Evolutionary conservation across 2,329 filamentous ascomycete genomes (phyloP).

Genomic region (Arthrobotrys sinensis): DNA sequence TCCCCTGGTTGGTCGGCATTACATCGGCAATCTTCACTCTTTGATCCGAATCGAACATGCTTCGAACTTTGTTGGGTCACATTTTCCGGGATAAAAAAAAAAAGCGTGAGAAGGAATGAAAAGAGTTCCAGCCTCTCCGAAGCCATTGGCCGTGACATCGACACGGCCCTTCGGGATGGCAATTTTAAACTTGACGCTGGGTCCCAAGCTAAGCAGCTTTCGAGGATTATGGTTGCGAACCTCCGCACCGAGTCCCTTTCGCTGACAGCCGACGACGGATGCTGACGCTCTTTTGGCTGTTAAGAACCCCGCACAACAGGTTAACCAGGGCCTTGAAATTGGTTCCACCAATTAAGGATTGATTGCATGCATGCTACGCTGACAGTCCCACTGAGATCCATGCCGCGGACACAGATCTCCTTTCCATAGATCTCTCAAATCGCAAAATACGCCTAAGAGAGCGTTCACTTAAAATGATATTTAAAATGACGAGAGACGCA

Average conservation of each 20-base stretch:
- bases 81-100: constrained; percentile 9
- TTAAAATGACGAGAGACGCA: constrained; percentile 19
- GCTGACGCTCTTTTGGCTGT: constrained; percentile 52
- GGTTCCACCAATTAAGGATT: constrained; percentile 50
- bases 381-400: constrained; percentile 31
- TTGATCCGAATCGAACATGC: constrained; percentile 33
- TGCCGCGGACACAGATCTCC: constrained; percentile 29
- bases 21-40: constrained; percentile 46
- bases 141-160: constrained; percentile 30
- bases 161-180: constrained; percentile 22
- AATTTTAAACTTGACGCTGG: constrained; percentile 45
- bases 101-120: constrained; percentile 30
- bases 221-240: constrained; percentile 4
- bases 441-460: constrained; percentile 7
- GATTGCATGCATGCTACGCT: constrained; percentile 24
- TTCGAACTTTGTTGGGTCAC: constrained; percentile 11
- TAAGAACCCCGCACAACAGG: constrained; percentile 47
- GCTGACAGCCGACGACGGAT: constrained; percentile 49
- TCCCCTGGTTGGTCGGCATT: constrained; percentile 33
- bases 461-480: constrained; percentile 19
- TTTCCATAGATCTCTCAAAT: constrained; percentile 22
- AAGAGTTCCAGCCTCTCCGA: constrained; percentile 15
- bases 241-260: constrained; percentile 38
- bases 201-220: constrained; percentile 9
- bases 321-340: constrained; percentile 41